Base-by-base conservation (phyloP, 1,139 yeast genomes). In the Sugiyamaella neomexicana region DNA sequence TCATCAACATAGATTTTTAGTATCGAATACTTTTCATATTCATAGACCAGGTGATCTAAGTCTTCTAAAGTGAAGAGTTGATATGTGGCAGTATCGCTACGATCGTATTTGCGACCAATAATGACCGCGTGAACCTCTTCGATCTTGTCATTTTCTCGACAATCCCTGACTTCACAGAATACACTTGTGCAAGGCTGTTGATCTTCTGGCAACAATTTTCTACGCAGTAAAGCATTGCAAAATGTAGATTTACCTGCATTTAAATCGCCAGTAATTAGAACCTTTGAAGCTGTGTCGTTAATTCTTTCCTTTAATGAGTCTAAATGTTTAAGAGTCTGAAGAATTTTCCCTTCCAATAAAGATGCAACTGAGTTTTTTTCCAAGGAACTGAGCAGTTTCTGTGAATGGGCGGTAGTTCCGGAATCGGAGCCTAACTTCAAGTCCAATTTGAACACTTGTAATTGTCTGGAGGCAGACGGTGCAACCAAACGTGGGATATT, bases 101-200 rank as follows among this genome's bases (percentile, higher is more conserved):
- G 76, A 59, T 83, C 74, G 67, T 90, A 90, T 0, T 74, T 75
- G 6, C 70, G 65, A 1, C 83, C 87, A 17, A 83, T 77, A 7
- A 82, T 81, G n/a, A 95, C 83, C 0, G 99, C 98, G 69, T 95
- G 99, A 0, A 93, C 98, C 67, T 91, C 96, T 69, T 93, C 98
- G 13, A 82, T 66, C 13, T 85, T 81, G 46, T 77, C 74, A 66
- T 93, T 93, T 53, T 85, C 90, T 43, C 81, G 76, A 9, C 93
- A 89, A 68, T 93, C 97, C 17, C 89, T 76, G 2, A 95, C 95
- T 71, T 95, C 99, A 69, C 97, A 91, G 66, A 95, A 95, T 0
- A 95, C 97, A 55, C 89, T 85, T 0, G 99, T 95, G 65, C 98
- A 91, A 1, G 99, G 99, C 66, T 95, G 96, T 67, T 95, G 99